These are phyloP conservation scores for Ophiostoma quercus DNA, from an alignment of 2,329 filamentous ascomycete genomes.

Conservation along the genomic window DNA sequence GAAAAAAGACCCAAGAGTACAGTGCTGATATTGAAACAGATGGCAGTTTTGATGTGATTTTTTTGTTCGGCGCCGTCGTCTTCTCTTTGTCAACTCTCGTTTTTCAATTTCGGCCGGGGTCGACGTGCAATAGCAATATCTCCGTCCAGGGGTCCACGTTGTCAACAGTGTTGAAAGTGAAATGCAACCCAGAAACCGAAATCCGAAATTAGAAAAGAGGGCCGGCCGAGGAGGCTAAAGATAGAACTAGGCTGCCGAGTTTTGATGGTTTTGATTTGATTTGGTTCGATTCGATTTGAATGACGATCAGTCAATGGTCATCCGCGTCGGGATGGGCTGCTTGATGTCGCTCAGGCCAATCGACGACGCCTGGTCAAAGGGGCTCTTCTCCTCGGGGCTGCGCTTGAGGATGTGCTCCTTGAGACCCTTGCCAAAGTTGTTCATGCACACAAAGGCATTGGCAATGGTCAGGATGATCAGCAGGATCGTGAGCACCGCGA, in stretches of 20 bases:
- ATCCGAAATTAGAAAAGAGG: background rate
- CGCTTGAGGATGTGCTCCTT: conserved; percentile 72
- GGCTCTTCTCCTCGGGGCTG: conserved; percentile 46
- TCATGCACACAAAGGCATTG: conserved; percentile 80
- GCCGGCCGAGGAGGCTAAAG: background rate
- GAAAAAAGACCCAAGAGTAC: background rate
- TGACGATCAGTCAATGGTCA: conserved; percentile 52
- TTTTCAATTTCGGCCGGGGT: background rate
- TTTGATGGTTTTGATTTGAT: conserved; percentile 21
- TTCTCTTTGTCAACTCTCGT: background rate
- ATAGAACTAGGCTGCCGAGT: background rate
- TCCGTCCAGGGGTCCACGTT: background rate
- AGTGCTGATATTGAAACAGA: background rate
- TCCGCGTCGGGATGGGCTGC: conserved; percentile 49
- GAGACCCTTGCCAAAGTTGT: conserved; percentile 84
- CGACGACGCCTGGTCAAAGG: conserved; percentile 46
- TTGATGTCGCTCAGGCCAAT: conserved; percentile 52
- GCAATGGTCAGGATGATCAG: conserved; percentile 83
- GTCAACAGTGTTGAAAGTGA: background rate
- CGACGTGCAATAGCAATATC: background rate
- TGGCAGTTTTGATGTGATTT: background rate
- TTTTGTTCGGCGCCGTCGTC: background rate
- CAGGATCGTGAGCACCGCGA: conserved; percentile 86
- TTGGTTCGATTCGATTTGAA: conserved; percentile 23
- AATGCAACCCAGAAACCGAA: background rate